Base-by-base conservation (phyloP, 257 asterid species). In the Rhazya stricta region DNA sequence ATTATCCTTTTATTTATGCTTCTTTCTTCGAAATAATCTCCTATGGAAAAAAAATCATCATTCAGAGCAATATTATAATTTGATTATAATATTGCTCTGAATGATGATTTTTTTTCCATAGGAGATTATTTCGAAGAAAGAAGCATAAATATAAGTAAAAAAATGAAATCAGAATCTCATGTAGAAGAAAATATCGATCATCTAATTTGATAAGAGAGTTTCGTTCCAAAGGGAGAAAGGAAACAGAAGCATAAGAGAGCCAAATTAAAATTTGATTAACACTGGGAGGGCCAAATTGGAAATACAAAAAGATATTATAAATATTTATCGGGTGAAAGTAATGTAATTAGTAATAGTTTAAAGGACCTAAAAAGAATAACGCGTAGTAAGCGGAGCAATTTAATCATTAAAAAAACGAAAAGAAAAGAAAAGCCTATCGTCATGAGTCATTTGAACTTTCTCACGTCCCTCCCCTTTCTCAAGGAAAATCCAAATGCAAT, bases 401-500 rank as follows among this genome's bases (percentile, higher is more conserved):
- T 7, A 23, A n/a, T 67, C 39, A 4, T 11, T 23, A 12, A 25
- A 60, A 60, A 8, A n/a, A 11, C 1, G 9, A 60, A 13, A 32
- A 6, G 8, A 60, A 60, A 60, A 9, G 12, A 60, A 60, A 43
- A 27, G 57, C 23, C 41, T 12, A 5, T 69, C 2, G 41, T n/a
- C 16, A 27, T 69, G 25, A 21, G 6, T 30, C 4, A 54, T 54
- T 76, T 53, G 41, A 56, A 62, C 48, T 19, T 34, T 36, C 36
- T 37, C n/a, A 66, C 21, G 0, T 43, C 41, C 41, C 66, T 15
- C 51, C 10, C 8, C 72, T 18, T 45, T 60, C 70, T 36, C 65
- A 65, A n/a, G 73, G 25, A 34, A 36, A 5, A 30, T 41, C 68
- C 73, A 36, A 54, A 42, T 11, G 63, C 56, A 29, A 81, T 74